Conservation (phyloP, 2,329 filamentous ascomycete genomes). For the Akanthomyces lecanii region DNA sequence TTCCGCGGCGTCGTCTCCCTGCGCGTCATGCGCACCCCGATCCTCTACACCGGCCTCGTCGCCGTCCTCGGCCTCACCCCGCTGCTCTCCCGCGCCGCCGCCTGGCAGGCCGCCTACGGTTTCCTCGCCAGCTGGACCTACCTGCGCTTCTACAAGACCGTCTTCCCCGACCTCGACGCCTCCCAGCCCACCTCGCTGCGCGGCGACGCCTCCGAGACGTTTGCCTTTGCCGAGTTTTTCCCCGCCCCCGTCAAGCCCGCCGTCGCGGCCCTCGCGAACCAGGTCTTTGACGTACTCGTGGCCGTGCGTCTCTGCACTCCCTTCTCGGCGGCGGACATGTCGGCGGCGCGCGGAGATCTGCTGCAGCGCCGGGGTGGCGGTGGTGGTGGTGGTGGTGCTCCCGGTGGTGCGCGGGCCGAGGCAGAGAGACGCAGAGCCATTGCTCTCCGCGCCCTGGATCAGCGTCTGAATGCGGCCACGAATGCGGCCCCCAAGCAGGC, state of each 20-base stretch:
- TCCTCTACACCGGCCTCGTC: conserved; percentile 72
- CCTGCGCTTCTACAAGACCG: conserved; percentile 86
- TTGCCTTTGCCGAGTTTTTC: conserved; percentile 94
- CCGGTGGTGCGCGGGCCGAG: conserved; percentile 75
- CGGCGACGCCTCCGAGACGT: conserved; percentile 93
- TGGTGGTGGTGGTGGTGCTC: conserved; percentile 24
- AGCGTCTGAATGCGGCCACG: conserved; percentile 82
- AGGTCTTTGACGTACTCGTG: conserved; percentile 71
- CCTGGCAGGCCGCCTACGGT: conserved; percentile 75
- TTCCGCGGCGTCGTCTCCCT: conserved; percentile 86
- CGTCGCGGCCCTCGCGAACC: conserved; percentile 67
- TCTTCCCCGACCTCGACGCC: conserved; percentile 64
- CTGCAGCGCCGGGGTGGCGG: conserved; percentile 46
- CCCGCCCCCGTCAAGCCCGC: conserved; percentile 77
- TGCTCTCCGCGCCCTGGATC: conserved; percentile 86
- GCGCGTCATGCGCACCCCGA: conserved; percentile 68
- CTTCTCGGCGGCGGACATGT: conserved; percentile 77
- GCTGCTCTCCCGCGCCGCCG: conserved; percentile 63
- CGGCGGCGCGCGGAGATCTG: conserved; percentile 65
- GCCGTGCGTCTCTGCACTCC: conserved; percentile 75
- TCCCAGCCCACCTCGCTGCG: conserved; percentile 61
- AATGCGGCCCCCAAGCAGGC: conserved; percentile 32
- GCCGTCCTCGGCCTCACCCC: conserved; percentile 59
- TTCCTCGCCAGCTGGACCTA: conserved; percentile 92
- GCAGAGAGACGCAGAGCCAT: conserved; percentile 85